These are phyloP conservation scores for Agrocybe chaxingu DNA, from an alignment of 768 basidiomycete species.

Conservation along the genomic window DNA sequence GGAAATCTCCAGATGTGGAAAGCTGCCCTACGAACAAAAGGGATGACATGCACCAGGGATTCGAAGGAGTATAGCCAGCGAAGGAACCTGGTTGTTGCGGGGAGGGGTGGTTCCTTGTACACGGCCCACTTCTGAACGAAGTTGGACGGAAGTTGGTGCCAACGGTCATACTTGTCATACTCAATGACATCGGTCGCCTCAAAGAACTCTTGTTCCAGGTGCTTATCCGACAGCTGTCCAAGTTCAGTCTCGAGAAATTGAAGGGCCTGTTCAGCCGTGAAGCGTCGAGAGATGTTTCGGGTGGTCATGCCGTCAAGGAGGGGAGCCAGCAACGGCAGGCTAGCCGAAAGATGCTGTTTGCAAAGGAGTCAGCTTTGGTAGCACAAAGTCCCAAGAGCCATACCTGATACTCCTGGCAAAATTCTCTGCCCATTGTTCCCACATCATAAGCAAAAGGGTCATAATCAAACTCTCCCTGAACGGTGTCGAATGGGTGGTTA, in stretches of 20 bases:
- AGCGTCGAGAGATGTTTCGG: slow-evolving; percentile 15
- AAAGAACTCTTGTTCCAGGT: not conserved
- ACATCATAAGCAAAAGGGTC: slow-evolving; percentile 25
- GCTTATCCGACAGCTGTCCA: not conserved
- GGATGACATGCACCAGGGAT: too few relatives aligned
- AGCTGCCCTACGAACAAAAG: too few relatives aligned
- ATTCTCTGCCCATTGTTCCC: slow-evolving; percentile 14
- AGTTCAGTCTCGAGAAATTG: slow-evolving; percentile 19
- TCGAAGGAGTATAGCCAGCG: not conserved
- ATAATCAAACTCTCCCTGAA: slow-evolving; percentile 22
- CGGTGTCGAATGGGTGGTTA: slow-evolving; percentile 6
- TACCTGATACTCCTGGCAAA: slow-evolving; percentile 9
- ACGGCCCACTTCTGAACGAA: slow-evolving; percentile 17
- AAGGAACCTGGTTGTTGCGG: slow-evolving; percentile 3
- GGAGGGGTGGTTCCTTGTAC: slow-evolving; percentile 14
- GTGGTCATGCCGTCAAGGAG: slow-evolving; percentile 26
- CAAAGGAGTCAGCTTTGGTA: not conserved
- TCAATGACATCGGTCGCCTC: not conserved
- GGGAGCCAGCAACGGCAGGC: slow-evolving; percentile 23
- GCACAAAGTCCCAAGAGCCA: not conserved
- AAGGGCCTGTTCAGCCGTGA: slow-evolving; percentile 24
- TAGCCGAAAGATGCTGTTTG: slow-evolving; percentile 16
- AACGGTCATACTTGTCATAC: slow-evolving; percentile 13
- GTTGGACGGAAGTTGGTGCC: slow-evolving; percentile 11
- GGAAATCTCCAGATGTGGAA: too few relatives aligned